Evolutionary conservation across 352 stramenopile genomes (phyloP), one percentile per base, ranked within the genome.

Genomic region (Pythium chondricola): DNA sequence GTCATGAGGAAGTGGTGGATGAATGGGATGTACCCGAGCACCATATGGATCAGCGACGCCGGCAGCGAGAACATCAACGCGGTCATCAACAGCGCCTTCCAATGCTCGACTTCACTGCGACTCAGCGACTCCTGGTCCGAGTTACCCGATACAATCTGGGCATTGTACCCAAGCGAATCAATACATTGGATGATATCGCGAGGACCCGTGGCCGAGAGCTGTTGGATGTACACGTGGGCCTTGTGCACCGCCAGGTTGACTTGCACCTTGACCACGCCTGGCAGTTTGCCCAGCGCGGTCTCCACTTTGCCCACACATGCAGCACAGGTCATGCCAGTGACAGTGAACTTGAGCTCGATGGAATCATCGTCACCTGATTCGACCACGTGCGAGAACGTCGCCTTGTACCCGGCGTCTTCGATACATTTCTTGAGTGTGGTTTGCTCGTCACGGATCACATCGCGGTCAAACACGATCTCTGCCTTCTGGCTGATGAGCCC

Each of bases 401-500:
- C 75, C 42, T 71, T 74, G 70, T 93, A 93, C 16, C 83, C 83
- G 1, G 80, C 83, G 27, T 84, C 65, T 52, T 83, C 52, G 44
- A 94, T 94, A 31, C 74, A 77, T 21, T 76, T 71, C 30, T 61
- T 61, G 0, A 92, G 54, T 30, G 63, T 44, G 1, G 21, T 52
- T 24, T 73, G 59, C 53, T 78, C 79, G 45, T 88, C 61, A 9
- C 50, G 22, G n/a, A 94, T 65, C 40, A 88, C 43, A 32, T 79
- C 68, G n/a, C 67, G 71, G 43, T 92, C 80, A 54, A 94, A 94
- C 9, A 82, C 58, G 27, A 94, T 63, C 35, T 94, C 83, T 20
- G 83, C 83, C 63, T 92, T 94, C 56, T 90, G 77, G 43, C 74
- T 88, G 56, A 94, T 92, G 36, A 94, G 64, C 0, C 83, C 83